phyloP scores from a whole-genome alignment of 164 flowering plant genomes.

The Chimonanthus salicifolius region DNA sequence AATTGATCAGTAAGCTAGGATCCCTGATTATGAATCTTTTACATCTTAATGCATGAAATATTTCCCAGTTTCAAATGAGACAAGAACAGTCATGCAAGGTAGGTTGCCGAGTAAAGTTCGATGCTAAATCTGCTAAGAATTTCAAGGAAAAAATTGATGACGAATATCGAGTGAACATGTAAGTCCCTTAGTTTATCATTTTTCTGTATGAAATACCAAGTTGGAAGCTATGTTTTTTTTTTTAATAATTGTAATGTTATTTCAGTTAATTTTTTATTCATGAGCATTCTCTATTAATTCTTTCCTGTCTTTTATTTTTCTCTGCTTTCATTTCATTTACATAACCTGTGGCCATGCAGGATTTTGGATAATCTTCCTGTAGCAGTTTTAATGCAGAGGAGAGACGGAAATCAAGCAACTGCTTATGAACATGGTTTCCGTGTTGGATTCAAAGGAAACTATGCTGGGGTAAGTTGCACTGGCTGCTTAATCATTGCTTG shows the following conservation, averaged over 20 bases:
- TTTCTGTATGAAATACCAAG: background rate
- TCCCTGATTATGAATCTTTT: too few relatives aligned
- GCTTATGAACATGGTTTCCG: slow-evolving; percentile 82
- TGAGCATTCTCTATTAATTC: background rate
- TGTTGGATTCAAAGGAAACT: slow-evolving; percentile 65
- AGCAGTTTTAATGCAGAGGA: slow-evolving; percentile 71
- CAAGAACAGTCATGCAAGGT: slow-evolving; percentile 46
- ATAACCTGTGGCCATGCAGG: slow-evolving; percentile 20
- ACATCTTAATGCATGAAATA: background rate
- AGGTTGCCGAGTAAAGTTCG: slow-evolving; percentile 37
- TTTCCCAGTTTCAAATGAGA: slow-evolving; percentile 47
- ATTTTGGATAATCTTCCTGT: slow-evolving; percentile 88
- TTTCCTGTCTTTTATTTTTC: background rate
- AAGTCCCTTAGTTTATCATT: slow-evolving; percentile 7
- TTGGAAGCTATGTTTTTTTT: too few relatives aligned
- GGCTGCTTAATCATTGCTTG: background rate
- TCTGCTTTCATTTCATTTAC: background rate
- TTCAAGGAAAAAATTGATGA: slow-evolving; percentile 61
- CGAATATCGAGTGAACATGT: slow-evolving; percentile 62
- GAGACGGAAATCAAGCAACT: slow-evolving; percentile 57
- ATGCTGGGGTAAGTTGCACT: slow-evolving; percentile 36
- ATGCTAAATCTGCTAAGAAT: slow-evolving; percentile 44
- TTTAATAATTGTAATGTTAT: background rate
- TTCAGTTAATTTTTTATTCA: background rate
- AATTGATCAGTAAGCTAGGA: too few relatives aligned